Percentiles rank a stretch among this genome's conserved stretches.
Evolutionary conservation across 768 basidiomycete species (phyloP).

Genomic region (Calocybe indica): DNA sequence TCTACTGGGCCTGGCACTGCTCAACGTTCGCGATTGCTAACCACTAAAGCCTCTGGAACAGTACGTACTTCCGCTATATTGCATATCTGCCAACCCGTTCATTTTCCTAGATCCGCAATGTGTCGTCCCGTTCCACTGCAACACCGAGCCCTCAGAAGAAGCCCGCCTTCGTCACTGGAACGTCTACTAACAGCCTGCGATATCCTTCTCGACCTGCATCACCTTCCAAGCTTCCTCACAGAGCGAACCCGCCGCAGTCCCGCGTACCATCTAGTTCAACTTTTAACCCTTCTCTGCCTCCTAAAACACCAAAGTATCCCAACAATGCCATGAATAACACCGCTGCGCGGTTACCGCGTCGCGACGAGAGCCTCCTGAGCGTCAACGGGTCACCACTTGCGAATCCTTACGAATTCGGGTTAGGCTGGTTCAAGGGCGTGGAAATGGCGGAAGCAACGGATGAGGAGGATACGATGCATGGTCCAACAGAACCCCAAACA

Average conservation of each 20-base stretch:
- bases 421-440: slow-evolving; percentile 49
- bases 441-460: slow-evolving; percentile 29
- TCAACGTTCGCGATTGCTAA: slow-evolving; percentile 37
- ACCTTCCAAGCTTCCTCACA: slow-evolving; percentile 39
- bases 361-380: slow-evolving; percentile 75
- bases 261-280: slow-evolving; percentile 55
- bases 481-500: slow-evolving; percentile 21
- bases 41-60: slow-evolving; percentile 39
- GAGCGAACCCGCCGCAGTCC: slow-evolving; percentile 12
- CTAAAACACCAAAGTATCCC: slow-evolving; percentile 51
- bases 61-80: slow-evolving; percentile 18
- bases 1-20: slow-evolving; percentile 50
- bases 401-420: slow-evolving; percentile 68
- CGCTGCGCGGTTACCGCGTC: slow-evolving; percentile 58
- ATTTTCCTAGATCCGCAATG: neutral
- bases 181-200: slow-evolving; percentile 19
- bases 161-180: slow-evolving; percentile 27
- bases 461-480: slow-evolving; percentile 22
- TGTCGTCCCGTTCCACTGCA: slow-evolving; percentile 20
- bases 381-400: slow-evolving; percentile 79
- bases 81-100: neutral
- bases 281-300: slow-evolving; percentile 68
- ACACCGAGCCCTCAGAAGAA: slow-evolving; percentile 45
- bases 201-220: slow-evolving; percentile 39
- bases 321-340: slow-evolving; percentile 13